phyloP scores from a whole-genome alignment of 805 yeast species.

The Pichia pseudocactophila region DNA sequence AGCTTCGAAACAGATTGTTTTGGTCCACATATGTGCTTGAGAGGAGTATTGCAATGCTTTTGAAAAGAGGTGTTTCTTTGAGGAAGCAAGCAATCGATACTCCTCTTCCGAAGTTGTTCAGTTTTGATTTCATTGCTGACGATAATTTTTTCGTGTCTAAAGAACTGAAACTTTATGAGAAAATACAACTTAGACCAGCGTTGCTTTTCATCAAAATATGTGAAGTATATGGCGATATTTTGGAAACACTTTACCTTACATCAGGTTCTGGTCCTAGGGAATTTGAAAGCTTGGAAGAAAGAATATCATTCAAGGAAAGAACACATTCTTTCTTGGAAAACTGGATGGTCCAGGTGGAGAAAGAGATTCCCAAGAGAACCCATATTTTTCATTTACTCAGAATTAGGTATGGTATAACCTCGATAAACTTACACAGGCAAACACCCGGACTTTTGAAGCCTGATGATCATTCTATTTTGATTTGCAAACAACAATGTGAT shows the following conservation, averaged over 20 bases:
- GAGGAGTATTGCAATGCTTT: constrained; percentile 21
- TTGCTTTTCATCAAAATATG: constrained; percentile 15
- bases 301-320: constrained; percentile 7
- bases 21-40: constrained; percentile 21
- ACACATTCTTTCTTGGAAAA: constrained; percentile 13
- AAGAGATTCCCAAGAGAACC: constrained; percentile 14
- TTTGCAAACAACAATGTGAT: constrained; percentile 16
- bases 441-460: constrained; percentile 18
- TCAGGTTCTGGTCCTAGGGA: constrained; percentile 14
- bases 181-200: constrained; percentile 17
- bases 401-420: constrained; percentile 14
- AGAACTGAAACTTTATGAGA: constrained; percentile 7
- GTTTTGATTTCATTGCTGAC: constrained; percentile 13
- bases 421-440: constrained; percentile 17
- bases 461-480: constrained; percentile 10
- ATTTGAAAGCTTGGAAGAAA: constrained; percentile 11
- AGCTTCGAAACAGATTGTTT: constrained; percentile 19
- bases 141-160: neutral
- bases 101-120: constrained; percentile 17
- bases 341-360: constrained; percentile 15
- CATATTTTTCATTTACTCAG: constrained; percentile 16
- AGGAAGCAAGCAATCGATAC: constrained; percentile 22
- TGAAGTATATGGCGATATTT: constrained; percentile 19
- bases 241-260: constrained; percentile 18
- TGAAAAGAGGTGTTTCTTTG: constrained; percentile 20